Evolutionary conservation across 2,329 filamentous ascomycete species (phyloP).

Genomic region (Lachnellula suecica): DNA sequence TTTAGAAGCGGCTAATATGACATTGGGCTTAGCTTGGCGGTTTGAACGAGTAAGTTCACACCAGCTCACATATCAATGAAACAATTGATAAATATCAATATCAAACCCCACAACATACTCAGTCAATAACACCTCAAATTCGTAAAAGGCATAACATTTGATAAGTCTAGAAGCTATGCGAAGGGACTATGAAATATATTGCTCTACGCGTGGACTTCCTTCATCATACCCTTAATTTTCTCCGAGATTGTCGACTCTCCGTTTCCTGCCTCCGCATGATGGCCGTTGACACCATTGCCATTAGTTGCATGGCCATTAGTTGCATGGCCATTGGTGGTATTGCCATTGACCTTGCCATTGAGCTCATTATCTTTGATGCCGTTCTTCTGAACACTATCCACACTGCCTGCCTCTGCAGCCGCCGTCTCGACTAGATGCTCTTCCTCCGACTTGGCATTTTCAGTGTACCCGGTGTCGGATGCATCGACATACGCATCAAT

Average conservation of each 20-base stretch:
- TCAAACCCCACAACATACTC: too few species aligned
- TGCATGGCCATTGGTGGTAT: not conserved
- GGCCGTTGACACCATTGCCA: not conserved
- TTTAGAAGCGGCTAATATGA: too few species aligned
- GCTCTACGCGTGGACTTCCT: too few species aligned
- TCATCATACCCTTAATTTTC: not conserved
- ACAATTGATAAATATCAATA: too few species aligned
- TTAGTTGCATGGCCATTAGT: not conserved
- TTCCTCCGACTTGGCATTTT: conserved; percentile 29
- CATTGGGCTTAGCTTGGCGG: too few species aligned
- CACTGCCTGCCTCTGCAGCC: conserved; percentile 23
- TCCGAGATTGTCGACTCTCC: not conserved
- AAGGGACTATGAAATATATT: too few species aligned
- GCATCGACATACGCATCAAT: conserved; percentile 69
- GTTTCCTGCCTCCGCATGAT: not conserved
- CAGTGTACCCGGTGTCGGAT: conserved; percentile 61
- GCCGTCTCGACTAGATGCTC: conserved; percentile 23
- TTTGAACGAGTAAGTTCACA: too few species aligned
- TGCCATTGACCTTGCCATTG: conserved; percentile 7
- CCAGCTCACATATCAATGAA: too few species aligned
- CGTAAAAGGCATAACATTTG: too few species aligned
- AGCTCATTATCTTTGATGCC: conserved; percentile 2
- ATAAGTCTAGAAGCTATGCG: too few species aligned
- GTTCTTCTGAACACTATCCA: conserved; percentile 20
- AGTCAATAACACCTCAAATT: too few species aligned